Conservation (phyloP, 495 filamentous ascomycete species). For the Lasiosphaeria miniovina region DNA sequence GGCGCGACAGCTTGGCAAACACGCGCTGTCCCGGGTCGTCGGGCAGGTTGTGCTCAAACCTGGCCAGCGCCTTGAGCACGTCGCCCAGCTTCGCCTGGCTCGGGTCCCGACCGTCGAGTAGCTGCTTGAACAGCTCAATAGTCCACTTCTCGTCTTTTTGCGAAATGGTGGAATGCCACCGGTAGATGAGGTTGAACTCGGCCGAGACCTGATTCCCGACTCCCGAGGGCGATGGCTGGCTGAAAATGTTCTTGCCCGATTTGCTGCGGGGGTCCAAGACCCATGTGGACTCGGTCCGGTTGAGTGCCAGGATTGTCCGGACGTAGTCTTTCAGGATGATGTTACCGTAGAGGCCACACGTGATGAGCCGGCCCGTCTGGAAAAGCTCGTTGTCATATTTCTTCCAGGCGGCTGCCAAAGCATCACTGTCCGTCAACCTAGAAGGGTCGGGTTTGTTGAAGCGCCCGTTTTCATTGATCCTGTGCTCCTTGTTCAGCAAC, state of each 20-base stretch:
- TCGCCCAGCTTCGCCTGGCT: conserved; percentile 50
- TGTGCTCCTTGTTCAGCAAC: background rate
- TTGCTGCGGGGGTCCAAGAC: conserved; percentile 70
- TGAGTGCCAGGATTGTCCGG: conserved; percentile 49
- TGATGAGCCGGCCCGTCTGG: conserved; percentile 75
- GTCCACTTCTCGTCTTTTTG: conserved; percentile 73
- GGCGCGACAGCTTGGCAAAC: conserved; percentile 61
- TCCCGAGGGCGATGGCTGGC: conserved; percentile 54
- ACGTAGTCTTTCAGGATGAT: conserved; percentile 80
- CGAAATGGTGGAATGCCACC: conserved; percentile 78
- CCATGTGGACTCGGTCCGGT: conserved; percentile 73
- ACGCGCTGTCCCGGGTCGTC: conserved; percentile 61
- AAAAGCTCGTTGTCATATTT: conserved; percentile 83
- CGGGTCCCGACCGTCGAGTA: conserved; percentile 60
- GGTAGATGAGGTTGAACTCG: conserved; percentile 67
- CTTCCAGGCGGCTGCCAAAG: conserved; percentile 52
- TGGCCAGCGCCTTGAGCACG: conserved; percentile 56
- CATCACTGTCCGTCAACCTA: conserved; percentile 46
- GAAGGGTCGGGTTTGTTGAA: conserved; percentile 58
- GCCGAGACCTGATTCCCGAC: conserved; percentile 73
- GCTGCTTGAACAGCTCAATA: conserved; percentile 55
- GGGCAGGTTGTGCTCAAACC: conserved; percentile 56
- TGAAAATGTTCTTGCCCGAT: conserved; percentile 52
- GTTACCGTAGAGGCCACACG: conserved; percentile 81
- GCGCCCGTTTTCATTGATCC: conserved; percentile 68